phyloP scores from a whole-genome alignment of 805 yeast genomes.

The Hanseniaspora pseudoguilliermondii region DNA sequence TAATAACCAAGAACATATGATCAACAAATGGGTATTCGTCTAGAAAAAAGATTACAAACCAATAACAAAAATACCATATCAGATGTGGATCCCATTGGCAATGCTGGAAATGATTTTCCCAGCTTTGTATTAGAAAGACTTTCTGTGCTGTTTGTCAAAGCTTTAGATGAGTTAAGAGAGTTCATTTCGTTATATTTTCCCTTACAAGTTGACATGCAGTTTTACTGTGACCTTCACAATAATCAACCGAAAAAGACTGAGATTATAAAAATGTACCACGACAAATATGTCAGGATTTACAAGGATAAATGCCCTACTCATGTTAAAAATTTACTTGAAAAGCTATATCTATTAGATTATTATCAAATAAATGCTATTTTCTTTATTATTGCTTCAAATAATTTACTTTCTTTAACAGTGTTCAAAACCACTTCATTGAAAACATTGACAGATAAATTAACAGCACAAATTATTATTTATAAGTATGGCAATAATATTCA shows the following conservation, averaged over 20 bases:
- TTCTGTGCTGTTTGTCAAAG: not conserved
- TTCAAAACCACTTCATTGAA: not conserved
- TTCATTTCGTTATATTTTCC: not conserved
- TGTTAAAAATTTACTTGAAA: not conserved
- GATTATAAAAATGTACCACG: not conserved
- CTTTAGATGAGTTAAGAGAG: not conserved
- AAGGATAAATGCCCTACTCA: not conserved
- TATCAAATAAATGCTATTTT: conserved; percentile 1
- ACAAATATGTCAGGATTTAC: not conserved
- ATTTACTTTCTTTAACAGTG: not conserved
- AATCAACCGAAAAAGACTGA: not conserved
- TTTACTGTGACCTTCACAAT: not conserved
- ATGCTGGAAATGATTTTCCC: conserved; percentile 6
- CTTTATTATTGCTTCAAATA: not conserved
- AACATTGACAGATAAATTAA: conserved; percentile 5
- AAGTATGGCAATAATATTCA: conserved; percentile 32
- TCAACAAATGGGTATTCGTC: not conserved
- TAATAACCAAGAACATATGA: not conserved
- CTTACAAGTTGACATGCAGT: not conserved
- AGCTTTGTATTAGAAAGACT: conserved; percentile 2
- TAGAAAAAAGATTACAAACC: not conserved
- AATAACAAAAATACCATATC: not conserved
- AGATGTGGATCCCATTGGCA: conserved; percentile 2
- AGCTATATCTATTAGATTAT: not conserved
- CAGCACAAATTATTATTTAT: conserved; percentile 27